Evolutionary conservation across 2,329 filamentous ascomycete species (phyloP).

Genomic region (Cladosporium sp.): DNA sequence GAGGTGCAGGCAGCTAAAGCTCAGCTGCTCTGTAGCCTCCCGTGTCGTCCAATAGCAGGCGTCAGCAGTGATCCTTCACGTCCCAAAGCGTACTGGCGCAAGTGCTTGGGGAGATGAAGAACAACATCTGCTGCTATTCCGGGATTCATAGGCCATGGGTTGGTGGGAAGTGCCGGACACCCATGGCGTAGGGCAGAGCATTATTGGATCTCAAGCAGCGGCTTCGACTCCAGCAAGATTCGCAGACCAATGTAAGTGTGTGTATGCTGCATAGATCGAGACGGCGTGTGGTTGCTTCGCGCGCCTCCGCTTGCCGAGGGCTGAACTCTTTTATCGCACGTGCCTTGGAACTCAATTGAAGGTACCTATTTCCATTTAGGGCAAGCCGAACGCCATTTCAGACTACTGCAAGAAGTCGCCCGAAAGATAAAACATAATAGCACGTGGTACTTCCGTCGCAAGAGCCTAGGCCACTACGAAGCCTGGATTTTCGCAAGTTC

Average conservation of each 20-base stretch:
- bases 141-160: neutral
- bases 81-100: neutral
- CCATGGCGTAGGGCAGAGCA: neutral
- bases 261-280: neutral
- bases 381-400: neutral
- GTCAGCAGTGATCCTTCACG: neutral
- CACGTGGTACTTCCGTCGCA: neutral
- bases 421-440: neutral
- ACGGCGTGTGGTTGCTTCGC: neutral
- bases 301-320: neutral
- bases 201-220: neutral
- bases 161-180: neutral
- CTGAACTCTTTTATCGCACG: neutral
- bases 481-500: neutral
- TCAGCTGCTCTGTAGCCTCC: slow-evolving; percentile 7
- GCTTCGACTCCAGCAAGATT: neutral
- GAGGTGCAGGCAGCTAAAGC: slow-evolving; percentile 8
- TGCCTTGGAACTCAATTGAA: neutral
- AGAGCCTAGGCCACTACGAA: neutral
- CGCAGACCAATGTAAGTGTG: neutral
- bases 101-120: neutral
- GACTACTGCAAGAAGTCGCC: neutral
- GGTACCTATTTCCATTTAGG: neutral
- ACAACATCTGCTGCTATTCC: neutral
- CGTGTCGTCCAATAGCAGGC: neutral